Percentiles rank a stretch among this genome's conserved stretches.
These are phyloP conservation scores for Suillus occidentalis DNA, from an alignment of 768 basidiomycete species.

Conservation along the genomic window DNA sequence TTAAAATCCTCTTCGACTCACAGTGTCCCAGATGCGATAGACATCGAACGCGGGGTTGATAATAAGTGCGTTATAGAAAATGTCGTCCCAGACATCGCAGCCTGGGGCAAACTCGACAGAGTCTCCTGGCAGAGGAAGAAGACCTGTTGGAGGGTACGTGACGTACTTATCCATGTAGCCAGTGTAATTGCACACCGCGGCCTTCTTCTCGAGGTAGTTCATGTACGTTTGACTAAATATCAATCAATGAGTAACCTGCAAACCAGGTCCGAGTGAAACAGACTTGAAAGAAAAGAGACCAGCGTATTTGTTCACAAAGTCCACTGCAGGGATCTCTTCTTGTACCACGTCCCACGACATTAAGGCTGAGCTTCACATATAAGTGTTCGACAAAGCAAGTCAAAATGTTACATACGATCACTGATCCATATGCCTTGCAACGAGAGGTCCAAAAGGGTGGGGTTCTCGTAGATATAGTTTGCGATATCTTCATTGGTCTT, in stretches of 20 bases:
- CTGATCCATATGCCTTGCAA: constrained; percentile 73
- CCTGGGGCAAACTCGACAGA: constrained; percentile 44
- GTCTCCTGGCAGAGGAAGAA: constrained; percentile 64
- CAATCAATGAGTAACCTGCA: neutral
- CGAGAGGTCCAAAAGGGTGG: constrained; percentile 49
- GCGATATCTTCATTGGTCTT: constrained; percentile 56
- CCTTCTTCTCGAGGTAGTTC: constrained; percentile 51
- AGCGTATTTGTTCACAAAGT: constrained; percentile 72
- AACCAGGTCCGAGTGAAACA: neutral
- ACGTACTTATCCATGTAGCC: constrained; percentile 62
- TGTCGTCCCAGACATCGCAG: constrained; percentile 68
- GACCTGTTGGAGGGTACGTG: constrained; percentile 64
- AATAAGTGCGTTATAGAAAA: constrained; percentile 59
- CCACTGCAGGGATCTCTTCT: constrained; percentile 67
- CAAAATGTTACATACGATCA: constrained; percentile 51
- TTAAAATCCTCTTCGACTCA: constrained; percentile 17
- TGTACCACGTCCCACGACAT: constrained; percentile 66
- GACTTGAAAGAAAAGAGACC: constrained; percentile 75
- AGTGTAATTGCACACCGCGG: constrained; percentile 57
- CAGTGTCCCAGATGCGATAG: constrained; percentile 75
- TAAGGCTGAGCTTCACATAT: constrained; percentile 37
- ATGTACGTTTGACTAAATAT: constrained; percentile 59
- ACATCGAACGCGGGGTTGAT: constrained; percentile 78
- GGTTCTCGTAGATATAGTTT: constrained; percentile 67
- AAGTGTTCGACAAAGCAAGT: neutral